These are phyloP conservation scores for Sugiyamaella marilandica DNA, from an alignment of 805 yeast genomes.

Conservation along the genomic window DNA sequence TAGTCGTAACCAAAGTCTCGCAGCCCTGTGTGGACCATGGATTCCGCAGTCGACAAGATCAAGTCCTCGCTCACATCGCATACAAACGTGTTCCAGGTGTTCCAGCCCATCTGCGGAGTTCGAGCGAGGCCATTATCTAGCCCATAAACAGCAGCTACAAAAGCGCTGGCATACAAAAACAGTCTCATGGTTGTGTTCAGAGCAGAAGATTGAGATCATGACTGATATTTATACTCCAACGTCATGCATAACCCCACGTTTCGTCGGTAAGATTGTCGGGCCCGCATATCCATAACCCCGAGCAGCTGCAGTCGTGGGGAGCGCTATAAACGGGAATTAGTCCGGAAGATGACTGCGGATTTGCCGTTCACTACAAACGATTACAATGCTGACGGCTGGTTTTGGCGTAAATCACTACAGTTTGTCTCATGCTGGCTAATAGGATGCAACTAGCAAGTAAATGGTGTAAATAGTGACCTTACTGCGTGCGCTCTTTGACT, in stretches of 20 bases:
- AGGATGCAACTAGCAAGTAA: too few relatives aligned
- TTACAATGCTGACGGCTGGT: too few relatives aligned
- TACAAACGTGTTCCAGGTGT: conserved; percentile 28
- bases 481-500: too few relatives aligned
- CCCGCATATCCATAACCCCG: background rate
- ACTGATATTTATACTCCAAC: background rate
- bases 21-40: conserved; percentile 23
- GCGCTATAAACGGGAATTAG: too few relatives aligned
- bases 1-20: conserved; percentile 27
- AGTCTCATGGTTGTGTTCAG: background rate
- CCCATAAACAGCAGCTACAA: background rate
- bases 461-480: too few relatives aligned
- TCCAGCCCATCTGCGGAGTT: conserved; percentile 29
- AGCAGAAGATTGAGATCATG: too few relatives aligned
- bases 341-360: too few relatives aligned
- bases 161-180: background rate
- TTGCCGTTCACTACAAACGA: too few relatives aligned
- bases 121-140: conserved; percentile 2
- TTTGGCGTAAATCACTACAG: too few relatives aligned
- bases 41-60: conserved; percentile 22
- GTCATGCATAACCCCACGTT: background rate
- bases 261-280: background rate
- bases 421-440: too few relatives aligned
- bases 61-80: conserved; percentile 27
- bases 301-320: too few relatives aligned